These are phyloP conservation scores for California macrophylla DNA, from an alignment of 441 rosid species.

Conservation along the genomic window DNA sequence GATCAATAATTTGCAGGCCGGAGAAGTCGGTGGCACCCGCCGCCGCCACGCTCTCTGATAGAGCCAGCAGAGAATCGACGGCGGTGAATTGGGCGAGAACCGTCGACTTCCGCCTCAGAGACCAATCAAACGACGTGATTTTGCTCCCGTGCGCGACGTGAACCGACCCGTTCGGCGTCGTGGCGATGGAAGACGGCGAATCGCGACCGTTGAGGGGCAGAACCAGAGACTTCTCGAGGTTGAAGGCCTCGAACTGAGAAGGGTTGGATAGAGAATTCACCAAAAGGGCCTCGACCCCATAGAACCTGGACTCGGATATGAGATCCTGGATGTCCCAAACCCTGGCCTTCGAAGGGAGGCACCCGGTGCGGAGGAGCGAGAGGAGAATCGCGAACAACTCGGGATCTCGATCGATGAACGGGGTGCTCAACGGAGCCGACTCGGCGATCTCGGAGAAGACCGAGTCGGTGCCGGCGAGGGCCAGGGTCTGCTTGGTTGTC, in stretches of 20 bases:
- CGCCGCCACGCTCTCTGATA: constrained; percentile 45
- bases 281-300: constrained; percentile 50
- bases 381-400: constrained; percentile 59
- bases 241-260: constrained; percentile 62
- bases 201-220: constrained; percentile 64
- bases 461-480: constrained; percentile 54
- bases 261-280: constrained; percentile 45
- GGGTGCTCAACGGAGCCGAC: constrained; percentile 23
- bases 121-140: constrained; percentile 84
- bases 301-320: constrained; percentile 61
- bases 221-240: constrained; percentile 44
- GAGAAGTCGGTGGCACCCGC: constrained; percentile 86
- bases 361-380: constrained; percentile 66
- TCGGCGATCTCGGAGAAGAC: constrained; percentile 41
- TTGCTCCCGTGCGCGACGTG: constrained; percentile 83
- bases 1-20: constrained; percentile 72
- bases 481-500: constrained; percentile 64
- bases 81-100: constrained; percentile 67
- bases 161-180: constrained; percentile 51
- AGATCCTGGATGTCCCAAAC: constrained; percentile 52
- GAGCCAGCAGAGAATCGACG: constrained; percentile 59
- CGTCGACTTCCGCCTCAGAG: constrained; percentile 52
- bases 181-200: constrained; percentile 42
- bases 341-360: constrained; percentile 59
- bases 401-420: constrained; percentile 78